Base-by-base conservation (phyloP, 2,329 filamentous ascomycete species). In the Colletotrichum cuscutae region DNA sequence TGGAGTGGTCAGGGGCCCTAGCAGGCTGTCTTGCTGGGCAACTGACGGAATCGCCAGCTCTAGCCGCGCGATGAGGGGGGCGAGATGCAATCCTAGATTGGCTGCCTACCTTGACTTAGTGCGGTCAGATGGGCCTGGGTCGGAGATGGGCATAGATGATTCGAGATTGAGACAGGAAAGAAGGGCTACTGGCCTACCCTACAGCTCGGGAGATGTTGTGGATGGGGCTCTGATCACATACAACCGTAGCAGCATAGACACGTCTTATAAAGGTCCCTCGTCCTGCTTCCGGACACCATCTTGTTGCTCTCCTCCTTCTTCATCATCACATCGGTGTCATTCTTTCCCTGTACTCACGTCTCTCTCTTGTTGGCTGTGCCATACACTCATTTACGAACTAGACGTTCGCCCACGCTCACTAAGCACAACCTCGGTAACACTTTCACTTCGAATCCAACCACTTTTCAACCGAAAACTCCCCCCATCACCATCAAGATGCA, bases 401-500 rank as follows among this genome's bases (percentile, higher is more conserved):
- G 71, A 73, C 71, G 71, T 73, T 73, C 71, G 32, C n/a, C 67
- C 66, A 71, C 66, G 60, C 66, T 73, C 66, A 65, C 71, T 70
- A 65, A 65, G 71, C 71, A 73, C 60, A 73, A 71, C 66, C 66
- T 73, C 49, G 24, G 65, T 30, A 42, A 42, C 52, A 62, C 64
- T 24, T 68, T 73, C 71, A 52, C 60, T 73, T 70, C 71, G 61
- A 42, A 67, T 24, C n/a, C 54, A 57, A 58, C 56, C 58, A 64
- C 37, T 22, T 49, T 35, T 46, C 52, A 9, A 19, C 53, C 24
- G 9, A 24, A 57, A 57, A n/a, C 35, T 15, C 52, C 52, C 49
- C 8, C 35, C 59, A 57, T 24, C 52, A 58, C 35, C 37, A 58
- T 74, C 78, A 82, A 78, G 53, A 84, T 84, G 83, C 81, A 77